These are phyloP conservation scores for Carpinus fangiana DNA, from an alignment of 306 rosid species.

Conservation along the genomic window DNA sequence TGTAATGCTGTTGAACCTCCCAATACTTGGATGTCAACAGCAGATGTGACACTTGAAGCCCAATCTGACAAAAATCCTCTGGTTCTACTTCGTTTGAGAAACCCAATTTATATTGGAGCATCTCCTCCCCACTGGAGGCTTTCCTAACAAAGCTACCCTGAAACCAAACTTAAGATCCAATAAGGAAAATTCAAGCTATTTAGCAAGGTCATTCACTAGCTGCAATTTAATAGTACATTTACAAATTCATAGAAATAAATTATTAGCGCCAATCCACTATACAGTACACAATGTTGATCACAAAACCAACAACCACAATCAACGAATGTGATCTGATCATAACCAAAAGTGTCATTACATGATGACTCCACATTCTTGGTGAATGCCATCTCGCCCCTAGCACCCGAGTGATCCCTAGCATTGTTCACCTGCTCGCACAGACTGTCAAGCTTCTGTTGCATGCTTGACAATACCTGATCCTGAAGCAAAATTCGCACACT, in stretches of 20 bases:
- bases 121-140: conserved; percentile 47
- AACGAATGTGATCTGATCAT: conserved; percentile 49
- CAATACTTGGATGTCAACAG: conserved; percentile 59
- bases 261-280: conserved; percentile 42
- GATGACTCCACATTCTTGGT: conserved; percentile 35
- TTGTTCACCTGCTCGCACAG: conserved; percentile 64
- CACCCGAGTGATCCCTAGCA: conserved; percentile 48
- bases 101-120: conserved; percentile 49
- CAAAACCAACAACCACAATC: conserved; percentile 92
- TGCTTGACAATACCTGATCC: conserved; percentile 76
- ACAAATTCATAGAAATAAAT: background rate
- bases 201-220: background rate
- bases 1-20: conserved; percentile 3
- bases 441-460: conserved; percentile 89
- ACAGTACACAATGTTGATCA: conserved; percentile 54
- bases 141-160: conserved; percentile 40
- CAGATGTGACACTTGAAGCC: conserved; percentile 84
- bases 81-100: conserved; percentile 59
- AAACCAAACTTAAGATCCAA: conserved; percentile 16
- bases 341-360: conserved; percentile 41
- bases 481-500: conserved; percentile 20
- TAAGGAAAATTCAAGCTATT: conserved; percentile 21
- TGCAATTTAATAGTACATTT: background rate
- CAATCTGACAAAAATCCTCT: conserved; percentile 89
- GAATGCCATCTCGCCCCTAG: conserved; percentile 8